Evolutionary conservation across 371 early-diverging fungal species (phyloP), one percentile per base, ranked within the genome.

Genomic region (Synchytrium microbalum): DNA sequence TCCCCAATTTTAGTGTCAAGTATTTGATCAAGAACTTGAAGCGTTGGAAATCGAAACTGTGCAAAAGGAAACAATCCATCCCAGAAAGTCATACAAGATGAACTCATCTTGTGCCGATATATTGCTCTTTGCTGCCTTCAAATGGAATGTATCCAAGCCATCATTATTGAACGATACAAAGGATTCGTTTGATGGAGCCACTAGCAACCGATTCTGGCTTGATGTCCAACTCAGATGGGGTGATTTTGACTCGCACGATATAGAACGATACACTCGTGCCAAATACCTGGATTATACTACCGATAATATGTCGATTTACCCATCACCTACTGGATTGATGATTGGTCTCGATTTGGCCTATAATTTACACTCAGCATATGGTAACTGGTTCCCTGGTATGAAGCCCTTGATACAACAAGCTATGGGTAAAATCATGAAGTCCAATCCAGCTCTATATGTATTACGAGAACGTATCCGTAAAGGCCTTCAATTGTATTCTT

Each of bases 151-250:
- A 14, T 92, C 94, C 27, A 89, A 91, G 56, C 97, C 96, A 16
- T 92, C 92, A 24, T 79, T 96, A 59, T 71, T 98, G 74, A 93
- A 83, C 32, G 94, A 93, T 73, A 87, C 89, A 13, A 80, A 85
- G 62, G 97, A 96, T 72, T 84, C 90, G 24, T 95, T 96, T 85
- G 96, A 96, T 68, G 92, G 92, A 0, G 91, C 90, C 30, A 95
- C 95, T 0, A 91, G 92, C n/a, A 91, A 93, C 64, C 94, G 93
- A 75, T 92, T 91, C 83, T 99, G 98, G 96, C 76, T 98, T 33
- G 99, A 99, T 79, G 91, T 98, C 63, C 98, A 98, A 79, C 84
- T 98, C 33, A 84, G 98, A 67, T 99, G 98, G 98, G 99, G 99
- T 70, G 97, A 99, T 73, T 98, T 90, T 70, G 98, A 98, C 78